A percentile compares a stretch with the other conserved stretches of the same genome.
Evolutionary conservation across 257 asterid genomes (phyloP).

Genomic region (Anisodus tanguticus): DNA sequence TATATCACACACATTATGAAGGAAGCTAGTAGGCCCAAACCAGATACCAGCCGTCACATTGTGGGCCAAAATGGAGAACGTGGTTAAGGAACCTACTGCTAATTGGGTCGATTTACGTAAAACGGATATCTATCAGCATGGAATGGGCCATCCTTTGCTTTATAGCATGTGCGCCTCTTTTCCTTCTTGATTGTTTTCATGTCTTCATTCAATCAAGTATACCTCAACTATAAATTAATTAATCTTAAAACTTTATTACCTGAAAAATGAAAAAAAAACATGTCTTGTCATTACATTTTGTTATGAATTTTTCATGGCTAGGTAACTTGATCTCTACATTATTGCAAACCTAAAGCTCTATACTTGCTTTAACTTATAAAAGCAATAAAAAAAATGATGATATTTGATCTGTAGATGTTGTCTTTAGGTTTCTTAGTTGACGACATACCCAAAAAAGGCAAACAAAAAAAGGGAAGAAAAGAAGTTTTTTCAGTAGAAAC

Average conservation of each 20-base stretch:
- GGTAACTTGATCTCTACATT: neutral
- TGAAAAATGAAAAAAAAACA: neutral
- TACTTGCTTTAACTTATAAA: neutral
- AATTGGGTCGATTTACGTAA: neutral
- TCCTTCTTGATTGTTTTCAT: neutral
- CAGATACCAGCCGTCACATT: neutral
- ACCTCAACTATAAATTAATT: neutral
- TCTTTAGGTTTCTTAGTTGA: neutral
- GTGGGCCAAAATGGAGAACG: neutral
- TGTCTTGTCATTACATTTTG: neutral
- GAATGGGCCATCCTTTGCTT: slow-evolving; percentile 27
- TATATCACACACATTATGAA: neutral
- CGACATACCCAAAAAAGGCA: neutral
- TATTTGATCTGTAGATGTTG: neutral
- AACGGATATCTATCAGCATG: neutral
- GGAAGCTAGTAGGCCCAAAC: neutral
- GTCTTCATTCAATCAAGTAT: slow-evolving; percentile 7
- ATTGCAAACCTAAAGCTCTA: neutral
- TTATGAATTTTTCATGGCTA: neutral
- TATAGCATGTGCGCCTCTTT: slow-evolving; percentile 5
- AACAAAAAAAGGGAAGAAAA: neutral
- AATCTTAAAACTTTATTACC: neutral
- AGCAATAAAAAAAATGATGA: neutral
- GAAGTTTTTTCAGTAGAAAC: neutral
- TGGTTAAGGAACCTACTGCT: neutral